Percentiles rank a stretch among this genome's conserved stretches.
Conservation (phyloP, 2,329 filamentous ascomycete species). For the Phialemonium atrogriseum region DNA sequence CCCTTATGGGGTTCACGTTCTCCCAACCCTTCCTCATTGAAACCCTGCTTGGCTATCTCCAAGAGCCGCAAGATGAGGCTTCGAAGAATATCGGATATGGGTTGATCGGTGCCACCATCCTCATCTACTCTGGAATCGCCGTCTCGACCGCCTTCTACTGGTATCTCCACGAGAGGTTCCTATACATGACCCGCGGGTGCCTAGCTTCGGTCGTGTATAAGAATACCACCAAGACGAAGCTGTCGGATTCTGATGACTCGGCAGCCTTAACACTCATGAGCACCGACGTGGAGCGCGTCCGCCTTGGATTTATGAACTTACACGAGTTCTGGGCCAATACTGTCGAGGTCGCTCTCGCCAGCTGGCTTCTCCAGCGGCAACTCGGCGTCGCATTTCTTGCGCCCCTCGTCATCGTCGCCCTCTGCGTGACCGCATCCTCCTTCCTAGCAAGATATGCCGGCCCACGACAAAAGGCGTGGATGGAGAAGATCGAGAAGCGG, state of each 20-base stretch:
- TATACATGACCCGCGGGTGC: slow-evolving; percentile 20
- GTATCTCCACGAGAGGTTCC: slow-evolving; percentile 20
- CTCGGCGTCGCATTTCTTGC: slow-evolving; percentile 23
- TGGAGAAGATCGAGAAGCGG: slow-evolving; percentile 8
- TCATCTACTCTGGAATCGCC: slow-evolving; percentile 25
- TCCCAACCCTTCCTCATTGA: slow-evolving; percentile 36
- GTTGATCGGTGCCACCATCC: slow-evolving; percentile 21
- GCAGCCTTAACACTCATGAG: slow-evolving; percentile 29
- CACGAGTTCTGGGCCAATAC: slow-evolving; percentile 27
- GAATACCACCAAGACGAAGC: slow-evolving; percentile 20
- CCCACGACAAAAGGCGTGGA: slow-evolving; percentile 15
- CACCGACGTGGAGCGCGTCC: slow-evolving; percentile 26
- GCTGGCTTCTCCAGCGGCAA: slow-evolving; percentile 22
- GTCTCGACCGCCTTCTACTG: slow-evolving; percentile 22
- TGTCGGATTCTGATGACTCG: slow-evolving; percentile 17
- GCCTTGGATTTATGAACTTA: slow-evolving; percentile 17
- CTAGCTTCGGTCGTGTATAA: slow-evolving; percentile 21
- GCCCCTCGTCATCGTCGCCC: slow-evolving; percentile 19
- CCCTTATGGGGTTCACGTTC: slow-evolving; percentile 30
- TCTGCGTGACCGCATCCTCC: slow-evolving; percentile 12
- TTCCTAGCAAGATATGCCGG: slow-evolving; percentile 12
- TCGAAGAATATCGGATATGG: slow-evolving; percentile 20
- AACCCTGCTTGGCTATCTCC: slow-evolving; percentile 24
- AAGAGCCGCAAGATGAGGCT: slow-evolving; percentile 14
- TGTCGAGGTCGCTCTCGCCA: slow-evolving; percentile 22